These are phyloP conservation scores for Penicillium sp. DNA, from an alignment of 2,329 filamentous ascomycete species.

Conservation along the genomic window DNA sequence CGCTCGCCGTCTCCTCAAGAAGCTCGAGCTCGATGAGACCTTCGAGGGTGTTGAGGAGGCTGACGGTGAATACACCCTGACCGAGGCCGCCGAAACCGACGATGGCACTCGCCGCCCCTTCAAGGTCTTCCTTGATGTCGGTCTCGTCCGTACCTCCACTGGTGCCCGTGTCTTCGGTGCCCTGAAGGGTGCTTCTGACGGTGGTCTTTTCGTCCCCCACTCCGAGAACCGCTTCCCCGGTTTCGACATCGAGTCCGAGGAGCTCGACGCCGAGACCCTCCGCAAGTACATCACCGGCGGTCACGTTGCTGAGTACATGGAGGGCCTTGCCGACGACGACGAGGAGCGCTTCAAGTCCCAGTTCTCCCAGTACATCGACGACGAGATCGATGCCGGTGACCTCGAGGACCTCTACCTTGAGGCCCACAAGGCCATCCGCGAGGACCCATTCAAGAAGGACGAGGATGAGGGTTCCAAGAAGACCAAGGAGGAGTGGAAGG, in stretches of 20 bases:
- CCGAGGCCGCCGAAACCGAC: slow-evolving; percentile 86
- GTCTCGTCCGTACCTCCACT: slow-evolving; percentile 93
- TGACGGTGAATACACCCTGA: slow-evolving; percentile 92
- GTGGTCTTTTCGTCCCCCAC: slow-evolving; percentile 95
- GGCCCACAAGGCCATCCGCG: slow-evolving; percentile 94
- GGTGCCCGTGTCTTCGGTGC: slow-evolving; percentile 98
- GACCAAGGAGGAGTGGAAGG: slow-evolving; percentile 96
- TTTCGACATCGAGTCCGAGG: slow-evolving; percentile 94
- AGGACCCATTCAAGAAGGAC: slow-evolving; percentile 95
- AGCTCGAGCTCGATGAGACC: slow-evolving; percentile 89
- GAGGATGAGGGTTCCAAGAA: slow-evolving; percentile 75
- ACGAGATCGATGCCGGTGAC: slow-evolving; percentile 92
- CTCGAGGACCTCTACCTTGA: slow-evolving; percentile 95
- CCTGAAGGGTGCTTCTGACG: slow-evolving; percentile 99
- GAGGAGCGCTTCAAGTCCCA: slow-evolving; percentile 99
- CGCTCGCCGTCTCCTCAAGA: slow-evolving; percentile 93
- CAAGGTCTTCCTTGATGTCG: slow-evolving; percentile 98
- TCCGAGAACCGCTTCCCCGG: slow-evolving; percentile 99
- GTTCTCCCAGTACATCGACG: slow-evolving; percentile 97
- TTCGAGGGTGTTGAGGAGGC: slow-evolving; percentile 96
- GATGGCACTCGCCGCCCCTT: slow-evolving; percentile 90
- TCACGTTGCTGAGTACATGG: slow-evolving; percentile 99
- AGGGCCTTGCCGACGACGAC: slow-evolving; percentile 97
- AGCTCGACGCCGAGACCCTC: slow-evolving; percentile 93
- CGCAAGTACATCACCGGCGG: slow-evolving; percentile 99